Evolutionary conservation across 345 rosid genomes (phyloP).

Genomic region (Sisymbrium irio): DNA sequence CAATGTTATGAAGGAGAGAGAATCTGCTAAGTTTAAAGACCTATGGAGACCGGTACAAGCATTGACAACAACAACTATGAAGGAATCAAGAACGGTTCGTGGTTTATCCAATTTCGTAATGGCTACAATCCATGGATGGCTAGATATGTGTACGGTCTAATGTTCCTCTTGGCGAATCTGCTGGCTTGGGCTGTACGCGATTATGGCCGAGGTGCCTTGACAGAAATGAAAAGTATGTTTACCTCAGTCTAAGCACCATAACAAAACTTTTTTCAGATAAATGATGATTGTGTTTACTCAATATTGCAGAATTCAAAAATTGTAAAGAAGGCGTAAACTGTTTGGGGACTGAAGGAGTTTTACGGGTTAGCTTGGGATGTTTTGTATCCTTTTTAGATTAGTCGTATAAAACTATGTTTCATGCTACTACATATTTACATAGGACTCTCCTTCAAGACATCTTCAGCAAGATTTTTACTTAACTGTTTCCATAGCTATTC

Average conservation of each 20-base stretch:
- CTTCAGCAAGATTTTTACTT: constrained; percentile 29
- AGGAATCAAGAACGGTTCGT: constrained; percentile 49
- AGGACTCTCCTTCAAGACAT: no score
- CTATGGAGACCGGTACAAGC: constrained; percentile 54
- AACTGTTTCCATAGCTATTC: constrained; percentile 43
- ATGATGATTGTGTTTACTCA: constrained; percentile 13
- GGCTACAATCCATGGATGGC: constrained; percentile 96
- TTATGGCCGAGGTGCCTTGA: constrained; percentile 61
- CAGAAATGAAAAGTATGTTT: constrained; percentile 64
- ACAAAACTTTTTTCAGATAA: neutral
- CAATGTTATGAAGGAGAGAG: constrained; percentile 49
- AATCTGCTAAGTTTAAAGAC: constrained; percentile 26
- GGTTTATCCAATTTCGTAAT: constrained; percentile 75
- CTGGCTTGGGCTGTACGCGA: constrained; percentile 87
- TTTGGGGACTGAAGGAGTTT: constrained; percentile 86
- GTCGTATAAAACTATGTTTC: neutral
- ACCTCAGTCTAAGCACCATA: neutral
- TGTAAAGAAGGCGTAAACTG: constrained; percentile 70
- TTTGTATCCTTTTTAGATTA: constrained; percentile 62
- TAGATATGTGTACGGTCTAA: constrained; percentile 73
- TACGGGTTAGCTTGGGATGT: constrained; percentile 94
- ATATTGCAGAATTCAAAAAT: constrained; percentile 57
- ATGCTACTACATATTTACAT: neutral
- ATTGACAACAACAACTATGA: constrained; percentile 32
- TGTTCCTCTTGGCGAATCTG: constrained; percentile 69